Evolutionary conservation across 306 rosid species (phyloP).

Genomic region (Clitoria ternatea): DNA sequence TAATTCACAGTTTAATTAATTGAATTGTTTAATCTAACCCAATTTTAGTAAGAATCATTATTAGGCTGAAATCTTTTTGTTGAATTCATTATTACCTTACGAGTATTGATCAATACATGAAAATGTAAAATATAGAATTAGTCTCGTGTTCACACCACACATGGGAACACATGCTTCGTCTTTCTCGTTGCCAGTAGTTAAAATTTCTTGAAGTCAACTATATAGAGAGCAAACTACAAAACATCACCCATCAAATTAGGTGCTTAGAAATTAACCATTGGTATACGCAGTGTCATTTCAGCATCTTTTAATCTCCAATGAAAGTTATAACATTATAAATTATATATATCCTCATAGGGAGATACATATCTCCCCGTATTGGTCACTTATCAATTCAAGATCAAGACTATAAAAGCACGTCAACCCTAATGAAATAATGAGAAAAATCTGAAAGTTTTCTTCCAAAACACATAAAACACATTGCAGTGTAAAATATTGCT

Average conservation of each 20-base stretch:
- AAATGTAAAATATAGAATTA: not conserved
- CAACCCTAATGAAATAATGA: not conserved
- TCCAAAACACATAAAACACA: not conserved
- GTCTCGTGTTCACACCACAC: not conserved
- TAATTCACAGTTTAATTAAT: no score
- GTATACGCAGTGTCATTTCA: not conserved
- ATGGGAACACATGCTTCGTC: conserved; percentile 20
- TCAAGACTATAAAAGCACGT: not conserved
- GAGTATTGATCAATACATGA: not conserved
- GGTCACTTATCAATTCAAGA: not conserved
- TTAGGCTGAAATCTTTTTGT: not conserved
- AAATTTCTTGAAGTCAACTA: not conserved
- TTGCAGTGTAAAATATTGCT: not conserved
- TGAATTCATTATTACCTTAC: not conserved
- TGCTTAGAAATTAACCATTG: not conserved
- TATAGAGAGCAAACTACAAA: not conserved
- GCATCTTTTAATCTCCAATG: not conserved
- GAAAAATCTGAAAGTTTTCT: not conserved
- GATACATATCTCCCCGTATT: no score
- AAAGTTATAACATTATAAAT: not conserved
- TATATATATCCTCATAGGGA: no score
- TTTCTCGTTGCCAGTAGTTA: not conserved
- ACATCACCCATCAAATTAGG: conserved; percentile 15
- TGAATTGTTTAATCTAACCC: no score
- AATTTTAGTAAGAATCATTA: no score